Conservation (phyloP, 2,329 filamentous ascomycete genomes). For the Nothopassalora personata region DNA sequence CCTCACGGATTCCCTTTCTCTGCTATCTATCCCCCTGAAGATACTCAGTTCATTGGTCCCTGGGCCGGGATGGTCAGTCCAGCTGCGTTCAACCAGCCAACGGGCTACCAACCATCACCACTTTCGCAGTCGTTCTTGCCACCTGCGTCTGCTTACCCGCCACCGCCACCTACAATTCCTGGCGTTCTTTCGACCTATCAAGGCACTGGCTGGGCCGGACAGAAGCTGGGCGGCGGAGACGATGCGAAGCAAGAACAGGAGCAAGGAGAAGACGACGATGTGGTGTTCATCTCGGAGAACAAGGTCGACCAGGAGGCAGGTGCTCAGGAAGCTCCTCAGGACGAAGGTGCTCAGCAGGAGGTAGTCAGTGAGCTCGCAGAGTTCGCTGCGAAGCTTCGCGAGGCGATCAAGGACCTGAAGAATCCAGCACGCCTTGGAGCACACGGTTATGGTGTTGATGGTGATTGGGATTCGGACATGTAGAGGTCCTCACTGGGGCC, state of each 20-base stretch:
- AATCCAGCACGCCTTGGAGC: neutral
- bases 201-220: neutral
- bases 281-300: neutral
- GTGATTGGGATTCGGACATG: neutral
- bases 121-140: too few relatives aligned
- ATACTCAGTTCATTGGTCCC: too few relatives aligned
- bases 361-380: neutral
- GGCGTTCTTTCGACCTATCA: neutral
- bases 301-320: neutral
- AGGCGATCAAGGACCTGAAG: neutral
- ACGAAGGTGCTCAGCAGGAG: neutral
- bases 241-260: neutral
- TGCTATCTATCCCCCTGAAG: too few relatives aligned
- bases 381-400: neutral
- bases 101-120: too few relatives aligned
- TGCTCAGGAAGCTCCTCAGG: neutral
- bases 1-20: too few relatives aligned
- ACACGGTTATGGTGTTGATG: neutral
- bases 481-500: neutral
- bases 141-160: too few relatives aligned
- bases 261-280: neutral
- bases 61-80: too few relatives aligned
- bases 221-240: neutral
- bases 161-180: neutral
- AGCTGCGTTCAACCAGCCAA: too few relatives aligned